Evolutionary conservation across 495 filamentous ascomycete species (phyloP).

Genomic region (Evernia prunastri): DNA sequence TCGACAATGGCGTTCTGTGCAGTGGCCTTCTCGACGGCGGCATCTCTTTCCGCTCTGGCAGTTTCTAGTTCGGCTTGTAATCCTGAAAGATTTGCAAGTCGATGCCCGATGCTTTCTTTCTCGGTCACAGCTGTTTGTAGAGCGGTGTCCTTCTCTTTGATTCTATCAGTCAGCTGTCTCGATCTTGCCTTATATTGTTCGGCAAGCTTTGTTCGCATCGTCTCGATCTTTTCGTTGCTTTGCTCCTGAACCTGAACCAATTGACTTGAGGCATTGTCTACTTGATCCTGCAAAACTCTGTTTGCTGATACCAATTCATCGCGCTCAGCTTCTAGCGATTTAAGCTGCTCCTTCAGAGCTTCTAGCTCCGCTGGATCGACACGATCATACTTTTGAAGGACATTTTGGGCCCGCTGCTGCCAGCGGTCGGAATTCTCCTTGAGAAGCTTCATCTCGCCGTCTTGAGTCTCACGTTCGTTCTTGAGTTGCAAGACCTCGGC

Average conservation of each 20-base stretch:
- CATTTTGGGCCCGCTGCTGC: constrained; percentile 88
- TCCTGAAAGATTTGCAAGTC: constrained; percentile 31
- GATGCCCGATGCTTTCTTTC: constrained; percentile 40
- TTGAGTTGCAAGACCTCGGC: constrained; percentile 71
- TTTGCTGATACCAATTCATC: constrained; percentile 57
- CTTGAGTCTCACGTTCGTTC: constrained; percentile 66
- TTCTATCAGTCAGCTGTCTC: constrained; percentile 44
- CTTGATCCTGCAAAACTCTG: constrained; percentile 49
- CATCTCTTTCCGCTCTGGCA: constrained; percentile 39
- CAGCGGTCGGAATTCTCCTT: constrained; percentile 84
- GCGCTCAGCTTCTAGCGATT: constrained; percentile 61
- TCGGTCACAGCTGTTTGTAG: constrained; percentile 42
- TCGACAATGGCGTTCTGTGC: constrained; percentile 15
- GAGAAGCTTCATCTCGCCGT: constrained; percentile 77
- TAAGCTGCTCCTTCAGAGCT: constrained; percentile 64
- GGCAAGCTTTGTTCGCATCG: constrained; percentile 46
- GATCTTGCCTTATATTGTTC: constrained; percentile 56
- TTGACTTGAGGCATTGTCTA: constrained; percentile 43
- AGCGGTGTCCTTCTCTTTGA: constrained; percentile 45
- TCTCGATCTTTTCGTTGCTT: constrained; percentile 43
- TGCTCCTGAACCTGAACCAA: constrained; percentile 46
- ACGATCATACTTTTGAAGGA: constrained; percentile 91
- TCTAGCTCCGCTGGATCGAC: constrained; percentile 90
- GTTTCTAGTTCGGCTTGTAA: constrained; percentile 43
- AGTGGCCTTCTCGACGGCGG: constrained; percentile 34